These are phyloP conservation scores for Salvia splendens DNA, from an alignment of 257 asterid genomes.

Conservation along the genomic window DNA sequence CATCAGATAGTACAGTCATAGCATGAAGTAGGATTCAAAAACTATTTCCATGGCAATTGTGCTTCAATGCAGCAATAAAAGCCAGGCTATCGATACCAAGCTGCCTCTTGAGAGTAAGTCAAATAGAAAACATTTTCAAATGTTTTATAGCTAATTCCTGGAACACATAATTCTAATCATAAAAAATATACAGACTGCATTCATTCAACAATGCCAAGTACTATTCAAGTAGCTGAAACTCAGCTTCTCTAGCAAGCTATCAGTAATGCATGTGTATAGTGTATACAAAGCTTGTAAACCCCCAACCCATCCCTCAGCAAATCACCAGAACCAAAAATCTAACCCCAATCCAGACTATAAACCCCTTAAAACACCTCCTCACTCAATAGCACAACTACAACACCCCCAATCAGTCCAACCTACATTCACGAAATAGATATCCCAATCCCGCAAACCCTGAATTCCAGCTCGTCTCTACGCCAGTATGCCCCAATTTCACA, in stretches of 20 bases:
- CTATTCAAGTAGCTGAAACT: neutral
- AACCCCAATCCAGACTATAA: constrained; percentile 26
- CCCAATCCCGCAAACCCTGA: constrained; percentile 25
- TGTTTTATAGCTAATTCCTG: constrained; percentile 12
- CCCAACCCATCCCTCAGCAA: constrained; percentile 2
- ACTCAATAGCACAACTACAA: constrained; percentile 21
- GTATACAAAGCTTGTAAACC: neutral
- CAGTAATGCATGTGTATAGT: too few species aligned
- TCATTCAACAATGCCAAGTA: neutral
- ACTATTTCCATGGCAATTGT: neutral
- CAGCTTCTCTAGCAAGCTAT: constrained; percentile 4
- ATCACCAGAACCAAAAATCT: neutral
- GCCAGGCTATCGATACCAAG: constrained; percentile 6
- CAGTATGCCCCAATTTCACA: constrained; percentile 25
- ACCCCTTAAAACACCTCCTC: constrained; percentile 29
- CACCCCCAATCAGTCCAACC: constrained; percentile 18
- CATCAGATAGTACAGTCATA: neutral
- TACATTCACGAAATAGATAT: constrained; percentile 21
- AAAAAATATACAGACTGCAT: neutral
- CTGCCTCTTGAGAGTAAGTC: neutral
- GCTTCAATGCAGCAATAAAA: neutral
- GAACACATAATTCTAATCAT: neutral
- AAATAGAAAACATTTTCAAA: constrained; percentile 4
- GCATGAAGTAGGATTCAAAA: neutral
- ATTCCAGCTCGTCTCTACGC: constrained; percentile 33